These are phyloP conservation scores for Fusarium citri DNA, from an alignment of 2,329 filamentous ascomycete genomes.

Conservation along the genomic window DNA sequence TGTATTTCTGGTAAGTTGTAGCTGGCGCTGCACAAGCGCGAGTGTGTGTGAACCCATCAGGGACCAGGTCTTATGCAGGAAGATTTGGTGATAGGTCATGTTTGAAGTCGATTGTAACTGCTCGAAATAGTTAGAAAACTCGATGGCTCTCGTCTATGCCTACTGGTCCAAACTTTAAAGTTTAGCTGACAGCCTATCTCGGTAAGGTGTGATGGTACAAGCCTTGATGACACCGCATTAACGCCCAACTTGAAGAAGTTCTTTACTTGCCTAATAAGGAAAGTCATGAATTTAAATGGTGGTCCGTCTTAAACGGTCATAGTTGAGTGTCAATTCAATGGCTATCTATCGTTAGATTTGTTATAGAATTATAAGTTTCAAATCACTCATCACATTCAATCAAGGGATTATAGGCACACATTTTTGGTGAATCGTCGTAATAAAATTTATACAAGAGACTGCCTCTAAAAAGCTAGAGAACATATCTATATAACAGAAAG, in stretches of 20 bases:
- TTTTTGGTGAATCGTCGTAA: constrained; percentile 24
- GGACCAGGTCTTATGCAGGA: constrained; percentile 15
- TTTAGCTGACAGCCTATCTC: background rate
- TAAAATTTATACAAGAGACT: constrained; percentile 46
- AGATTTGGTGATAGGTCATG: constrained; percentile 11
- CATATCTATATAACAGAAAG: constrained; percentile 47
- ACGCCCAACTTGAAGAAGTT: background rate
- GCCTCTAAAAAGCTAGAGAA: constrained; percentile 34
- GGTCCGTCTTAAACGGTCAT: too few species aligned
- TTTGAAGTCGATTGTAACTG: background rate
- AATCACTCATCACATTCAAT: background rate
- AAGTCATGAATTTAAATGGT: too few species aligned
- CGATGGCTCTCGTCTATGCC: background rate
- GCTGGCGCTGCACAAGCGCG: constrained; percentile 7
- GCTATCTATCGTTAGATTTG: too few species aligned
- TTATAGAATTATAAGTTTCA: too few species aligned
- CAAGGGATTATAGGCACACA: background rate
- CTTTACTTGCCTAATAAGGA: background rate
- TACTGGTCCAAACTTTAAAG: background rate
- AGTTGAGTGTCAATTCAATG: too few species aligned
- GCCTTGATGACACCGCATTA: background rate
- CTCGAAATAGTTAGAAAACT: background rate
- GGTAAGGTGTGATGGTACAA: background rate
- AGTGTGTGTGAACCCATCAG: constrained; percentile 12
- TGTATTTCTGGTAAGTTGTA: constrained; percentile 5